Percentiles rank a stretch among this genome's conserved stretches.
phyloP scores from a whole-genome alignment of 306 rosid genomes.

The Ziziphus jujuba region DNA sequence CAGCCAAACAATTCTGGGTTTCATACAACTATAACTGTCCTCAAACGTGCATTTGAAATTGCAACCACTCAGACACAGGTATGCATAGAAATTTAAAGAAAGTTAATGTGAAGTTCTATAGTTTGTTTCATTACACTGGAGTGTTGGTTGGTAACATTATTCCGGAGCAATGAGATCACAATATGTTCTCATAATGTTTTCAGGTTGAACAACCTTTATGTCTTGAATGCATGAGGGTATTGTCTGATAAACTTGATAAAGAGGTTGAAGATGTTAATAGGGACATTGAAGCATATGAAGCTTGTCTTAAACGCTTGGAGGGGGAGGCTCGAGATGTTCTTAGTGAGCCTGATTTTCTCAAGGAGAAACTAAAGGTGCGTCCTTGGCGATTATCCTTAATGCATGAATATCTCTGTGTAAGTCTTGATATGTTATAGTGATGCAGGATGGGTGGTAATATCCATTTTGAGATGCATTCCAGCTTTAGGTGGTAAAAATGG shows the following conservation, averaged over 20 bases:
- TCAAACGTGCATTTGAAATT: conserved; percentile 92
- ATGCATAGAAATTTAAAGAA: conserved; percentile 7
- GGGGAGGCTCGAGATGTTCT: conserved; percentile 79
- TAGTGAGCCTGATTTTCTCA: conserved; percentile 89
- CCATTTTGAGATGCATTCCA: conserved; percentile 7
- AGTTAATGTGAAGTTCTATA: not conserved
- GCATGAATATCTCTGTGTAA: conserved; percentile 14
- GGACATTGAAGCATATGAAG: conserved; percentile 87
- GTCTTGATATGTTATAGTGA: not conserved
- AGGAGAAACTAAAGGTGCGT: conserved; percentile 85
- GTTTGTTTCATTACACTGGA: not conserved
- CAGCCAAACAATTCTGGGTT: conserved; percentile 83
- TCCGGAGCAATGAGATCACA: conserved; percentile 9
- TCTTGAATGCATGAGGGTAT: conserved; percentile 92
- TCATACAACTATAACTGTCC: conserved; percentile 64
- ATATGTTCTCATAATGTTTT: conserved; percentile 21
- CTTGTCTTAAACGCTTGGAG: conserved; percentile 84
- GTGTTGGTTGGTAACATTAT: not conserved
- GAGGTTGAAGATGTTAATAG: conserved; percentile 90
- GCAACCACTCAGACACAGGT: conserved; percentile 93
- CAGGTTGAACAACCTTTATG: conserved; percentile 98
- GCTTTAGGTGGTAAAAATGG: conserved; percentile 5
- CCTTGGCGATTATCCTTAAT: conserved; percentile 16
- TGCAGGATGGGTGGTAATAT: not conserved
- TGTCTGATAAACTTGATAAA: conserved; percentile 91